Evolutionary conservation across 2,329 filamentous ascomycete genomes (phyloP).

Genomic region (Calonectria crousiana): DNA sequence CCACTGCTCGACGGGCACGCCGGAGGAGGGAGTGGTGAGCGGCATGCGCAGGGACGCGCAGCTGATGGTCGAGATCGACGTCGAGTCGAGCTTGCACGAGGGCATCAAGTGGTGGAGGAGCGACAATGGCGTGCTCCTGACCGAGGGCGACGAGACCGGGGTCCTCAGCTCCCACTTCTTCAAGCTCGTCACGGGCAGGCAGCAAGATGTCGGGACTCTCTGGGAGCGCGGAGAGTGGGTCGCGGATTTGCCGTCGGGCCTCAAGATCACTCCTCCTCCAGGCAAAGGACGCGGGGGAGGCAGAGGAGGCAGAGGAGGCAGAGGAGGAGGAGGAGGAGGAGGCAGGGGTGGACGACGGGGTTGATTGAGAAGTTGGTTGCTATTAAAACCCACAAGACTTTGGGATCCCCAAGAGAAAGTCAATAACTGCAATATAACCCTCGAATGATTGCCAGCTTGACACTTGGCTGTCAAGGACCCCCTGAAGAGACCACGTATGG

Average conservation of each 20-base stretch:
- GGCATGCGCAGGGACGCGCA: conserved; percentile 86
- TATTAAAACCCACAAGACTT: neutral
- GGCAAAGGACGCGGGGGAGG: conserved; percentile 61
- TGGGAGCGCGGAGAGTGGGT: conserved; percentile 78
- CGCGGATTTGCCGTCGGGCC: conserved; percentile 73
- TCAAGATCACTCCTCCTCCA: conserved; percentile 62
- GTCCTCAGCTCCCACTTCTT: conserved; percentile 77
- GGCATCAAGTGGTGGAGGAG: conserved; percentile 81
- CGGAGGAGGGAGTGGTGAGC: conserved; percentile 73
- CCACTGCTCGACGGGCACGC: conserved; percentile 85
- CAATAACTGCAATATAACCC: neutral
- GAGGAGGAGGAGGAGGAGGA: conserved; percentile 14
- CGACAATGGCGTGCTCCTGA: conserved; percentile 82
- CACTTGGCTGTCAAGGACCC: neutral
- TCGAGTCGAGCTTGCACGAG: conserved; percentile 73
- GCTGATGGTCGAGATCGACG: conserved; percentile 81
- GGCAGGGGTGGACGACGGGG: conserved; percentile 24
- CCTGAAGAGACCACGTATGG: neutral
- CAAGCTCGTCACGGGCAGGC: conserved; percentile 75
- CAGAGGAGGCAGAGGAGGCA: conserved; percentile 44
- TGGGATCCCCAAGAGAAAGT: neutral
- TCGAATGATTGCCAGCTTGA: neutral
- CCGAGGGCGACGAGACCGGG: conserved; percentile 69
- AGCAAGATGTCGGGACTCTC: conserved; percentile 71
- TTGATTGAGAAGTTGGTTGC: neutral